Conservation (phyloP, 306 rosid genomes). For the Dalbergia cochinchinensis region DNA sequence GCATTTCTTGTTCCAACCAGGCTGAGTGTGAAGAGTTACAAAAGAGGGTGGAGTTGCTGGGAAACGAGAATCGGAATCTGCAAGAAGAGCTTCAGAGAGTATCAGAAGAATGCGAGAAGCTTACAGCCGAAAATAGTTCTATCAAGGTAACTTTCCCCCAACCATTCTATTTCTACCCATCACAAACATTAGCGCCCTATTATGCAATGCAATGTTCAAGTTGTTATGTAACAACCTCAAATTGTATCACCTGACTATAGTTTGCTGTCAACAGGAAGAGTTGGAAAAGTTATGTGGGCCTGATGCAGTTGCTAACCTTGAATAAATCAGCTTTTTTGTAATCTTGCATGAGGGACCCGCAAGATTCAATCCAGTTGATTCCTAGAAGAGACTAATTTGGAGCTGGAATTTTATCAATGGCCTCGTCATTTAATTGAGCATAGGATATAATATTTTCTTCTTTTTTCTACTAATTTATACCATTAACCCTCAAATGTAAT, state of each 20-base stretch:
- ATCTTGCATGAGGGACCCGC: constrained; percentile 49
- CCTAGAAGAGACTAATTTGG: constrained; percentile 44
- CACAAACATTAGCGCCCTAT: not conserved
- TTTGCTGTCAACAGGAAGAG: constrained; percentile 73
- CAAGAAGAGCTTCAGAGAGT: constrained; percentile 87
- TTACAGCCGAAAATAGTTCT: constrained; percentile 79
- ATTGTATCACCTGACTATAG: constrained; percentile 18
- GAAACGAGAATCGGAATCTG: constrained; percentile 73
- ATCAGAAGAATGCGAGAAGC: constrained; percentile 87
- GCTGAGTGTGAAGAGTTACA: constrained; percentile 98
- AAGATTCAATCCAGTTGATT: constrained; percentile 24
- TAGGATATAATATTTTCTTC: constrained; percentile 51
- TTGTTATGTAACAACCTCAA: constrained; percentile 8
- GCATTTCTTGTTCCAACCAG: constrained; percentile 55
- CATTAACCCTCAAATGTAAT: constrained; percentile 65
- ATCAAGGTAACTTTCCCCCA: constrained; percentile 67
- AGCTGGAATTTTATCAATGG: constrained; percentile 56
- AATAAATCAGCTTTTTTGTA: constrained; percentile 44
- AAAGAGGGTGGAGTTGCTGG: constrained; percentile 80
- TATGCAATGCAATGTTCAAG: not conserved
- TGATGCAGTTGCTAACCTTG: constrained; percentile 75
- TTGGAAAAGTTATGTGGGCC: constrained; percentile 83
- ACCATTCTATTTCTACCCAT: constrained; percentile 13
- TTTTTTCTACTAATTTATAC: constrained; percentile 62
- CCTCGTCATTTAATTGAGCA: constrained; percentile 47